phyloP scores from a whole-genome alignment of 2,329 filamentous ascomycete species.

The Ambrosiella xylebori region DNA sequence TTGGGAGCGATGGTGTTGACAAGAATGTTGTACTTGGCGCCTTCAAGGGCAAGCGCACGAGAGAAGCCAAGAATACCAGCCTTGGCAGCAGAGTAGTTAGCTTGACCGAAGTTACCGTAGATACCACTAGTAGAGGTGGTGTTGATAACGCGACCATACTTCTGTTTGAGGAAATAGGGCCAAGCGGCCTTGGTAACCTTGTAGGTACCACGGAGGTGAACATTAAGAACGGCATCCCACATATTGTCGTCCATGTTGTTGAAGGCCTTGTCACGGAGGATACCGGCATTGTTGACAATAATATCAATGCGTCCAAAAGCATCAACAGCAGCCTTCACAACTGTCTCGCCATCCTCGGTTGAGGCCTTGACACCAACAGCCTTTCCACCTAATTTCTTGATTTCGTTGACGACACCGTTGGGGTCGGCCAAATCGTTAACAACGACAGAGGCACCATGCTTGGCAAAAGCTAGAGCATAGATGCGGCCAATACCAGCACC shows the following conservation, averaged over 20 bases:
- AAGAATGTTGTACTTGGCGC: slow-evolving; percentile 91
- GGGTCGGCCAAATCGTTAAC: slow-evolving; percentile 95
- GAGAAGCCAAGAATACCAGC: slow-evolving; percentile 90
- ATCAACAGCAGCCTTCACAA: slow-evolving; percentile 87
- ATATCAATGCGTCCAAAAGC: slow-evolving; percentile 88
- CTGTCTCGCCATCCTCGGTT: slow-evolving; percentile 76
- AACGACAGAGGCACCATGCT: slow-evolving; percentile 67
- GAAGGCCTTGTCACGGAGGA: slow-evolving; percentile 95
- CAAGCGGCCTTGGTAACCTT: slow-evolving; percentile 94
- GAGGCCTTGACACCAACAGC: slow-evolving; percentile 87
- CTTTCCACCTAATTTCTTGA: slow-evolving; percentile 74
- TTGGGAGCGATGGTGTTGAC: slow-evolving; percentile 98
- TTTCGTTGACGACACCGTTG: slow-evolving; percentile 79
- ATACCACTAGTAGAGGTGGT: slow-evolving; percentile 94
- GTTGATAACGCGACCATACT: slow-evolving; percentile 93
- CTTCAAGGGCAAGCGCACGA: slow-evolving; percentile 79
- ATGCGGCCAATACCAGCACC: slow-evolving; percentile 82
- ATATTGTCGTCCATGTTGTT: slow-evolving; percentile 89
- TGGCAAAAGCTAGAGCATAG: slow-evolving; percentile 76
- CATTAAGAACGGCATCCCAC: slow-evolving; percentile 83
- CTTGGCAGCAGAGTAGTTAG: slow-evolving; percentile 91
- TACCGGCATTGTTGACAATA: slow-evolving; percentile 94
- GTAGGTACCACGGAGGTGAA: slow-evolving; percentile 88
- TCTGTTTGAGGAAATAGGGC: slow-evolving; percentile 96
- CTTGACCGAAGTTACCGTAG: slow-evolving; percentile 97